These are phyloP conservation scores for Amphicarpaea edgeworthii DNA, from an alignment of 306 rosid genomes.

Conservation along the genomic window DNA sequence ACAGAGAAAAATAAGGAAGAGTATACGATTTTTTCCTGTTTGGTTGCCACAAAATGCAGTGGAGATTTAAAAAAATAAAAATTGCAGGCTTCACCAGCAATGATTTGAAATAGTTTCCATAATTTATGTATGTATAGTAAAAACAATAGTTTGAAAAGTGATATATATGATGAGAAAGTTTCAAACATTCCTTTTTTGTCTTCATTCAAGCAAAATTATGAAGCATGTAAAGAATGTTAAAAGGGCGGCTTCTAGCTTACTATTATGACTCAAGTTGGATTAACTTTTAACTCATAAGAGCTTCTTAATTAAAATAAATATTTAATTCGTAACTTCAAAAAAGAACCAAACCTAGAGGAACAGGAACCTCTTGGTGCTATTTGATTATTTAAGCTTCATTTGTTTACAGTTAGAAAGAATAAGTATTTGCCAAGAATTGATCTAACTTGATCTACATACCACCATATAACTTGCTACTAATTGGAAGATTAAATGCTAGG, in stretches of 20 bases:
- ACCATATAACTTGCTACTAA: constrained; percentile 53
- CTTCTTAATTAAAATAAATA: neutral
- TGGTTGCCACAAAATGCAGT: no score
- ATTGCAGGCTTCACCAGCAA: no score
- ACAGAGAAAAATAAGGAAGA: no score
- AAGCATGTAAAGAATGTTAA: no score
- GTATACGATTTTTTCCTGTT: no score
- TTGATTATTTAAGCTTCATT: constrained; percentile 58
- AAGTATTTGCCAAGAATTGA: constrained; percentile 62
- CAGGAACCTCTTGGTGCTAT: constrained; percentile 43
- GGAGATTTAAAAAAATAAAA: no score
- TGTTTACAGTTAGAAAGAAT: constrained; percentile 89
- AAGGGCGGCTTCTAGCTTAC: constrained; percentile 1
- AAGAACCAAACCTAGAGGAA: constrained; percentile 45
- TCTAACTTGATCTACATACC: constrained; percentile 77
- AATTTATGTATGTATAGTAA: no score
- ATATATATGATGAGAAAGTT: no score
- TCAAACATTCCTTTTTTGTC: no score
- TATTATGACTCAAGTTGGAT: neutral
- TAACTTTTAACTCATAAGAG: neutral
- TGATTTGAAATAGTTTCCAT: no score
- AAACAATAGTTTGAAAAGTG: no score
- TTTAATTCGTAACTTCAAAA: neutral
- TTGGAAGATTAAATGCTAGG: constrained; percentile 42
- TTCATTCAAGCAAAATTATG: no score